These are phyloP conservation scores for Sordariomycetes sp. DNA, from an alignment of 2,329 filamentous ascomycete species.

Conservation along the genomic window DNA sequence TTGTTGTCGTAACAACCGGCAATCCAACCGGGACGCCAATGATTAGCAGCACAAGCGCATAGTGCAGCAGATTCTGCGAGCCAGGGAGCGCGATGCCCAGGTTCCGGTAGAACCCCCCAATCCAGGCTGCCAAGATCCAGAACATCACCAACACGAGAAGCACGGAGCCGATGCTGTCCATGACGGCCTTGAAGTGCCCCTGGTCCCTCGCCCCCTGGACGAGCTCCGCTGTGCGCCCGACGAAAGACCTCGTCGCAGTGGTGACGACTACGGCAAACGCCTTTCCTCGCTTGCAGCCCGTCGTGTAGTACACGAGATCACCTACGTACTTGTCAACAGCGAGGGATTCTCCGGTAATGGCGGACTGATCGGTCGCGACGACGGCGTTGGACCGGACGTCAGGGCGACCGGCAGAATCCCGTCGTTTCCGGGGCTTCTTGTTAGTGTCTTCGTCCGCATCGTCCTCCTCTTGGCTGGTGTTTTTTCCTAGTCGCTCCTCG, in stretches of 20 bases:
- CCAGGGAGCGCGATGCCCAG: conserved; percentile 25
- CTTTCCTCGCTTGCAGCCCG: conserved; percentile 70
- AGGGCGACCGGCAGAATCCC: not conserved
- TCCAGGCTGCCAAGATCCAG: conserved; percentile 63
- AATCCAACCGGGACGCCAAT: conserved; percentile 72
- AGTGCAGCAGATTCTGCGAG: conserved; percentile 48
- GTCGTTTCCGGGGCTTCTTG: not conserved
- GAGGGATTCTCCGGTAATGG: conserved; percentile 70
- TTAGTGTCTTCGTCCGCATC: not conserved
- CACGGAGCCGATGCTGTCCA: conserved; percentile 67
- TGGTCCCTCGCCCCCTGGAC: conserved; percentile 64
- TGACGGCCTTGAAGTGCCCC: conserved; percentile 73
- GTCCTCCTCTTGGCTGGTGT: conserved; percentile 19
- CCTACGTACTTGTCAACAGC: conserved; percentile 71
- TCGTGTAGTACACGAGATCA: conserved; percentile 65
- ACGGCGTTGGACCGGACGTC: conserved; percentile 17
- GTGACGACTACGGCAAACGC: conserved; percentile 56
- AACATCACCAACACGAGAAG: conserved; percentile 66
- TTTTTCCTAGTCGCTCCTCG: conserved; percentile 46
- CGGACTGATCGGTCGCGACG: conserved; percentile 64
- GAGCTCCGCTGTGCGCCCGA: conserved; percentile 61
- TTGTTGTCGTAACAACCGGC: conserved; percentile 67
- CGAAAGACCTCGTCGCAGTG: conserved; percentile 60
- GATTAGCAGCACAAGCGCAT: conserved; percentile 58
- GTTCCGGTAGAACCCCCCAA: conserved; percentile 66